Percentiles rank a stretch among this genome's conserved stretches.
These are phyloP conservation scores for Dactylis glomerata DNA, from an alignment of 176 grass and related monocot species.

Conservation along the genomic window DNA sequence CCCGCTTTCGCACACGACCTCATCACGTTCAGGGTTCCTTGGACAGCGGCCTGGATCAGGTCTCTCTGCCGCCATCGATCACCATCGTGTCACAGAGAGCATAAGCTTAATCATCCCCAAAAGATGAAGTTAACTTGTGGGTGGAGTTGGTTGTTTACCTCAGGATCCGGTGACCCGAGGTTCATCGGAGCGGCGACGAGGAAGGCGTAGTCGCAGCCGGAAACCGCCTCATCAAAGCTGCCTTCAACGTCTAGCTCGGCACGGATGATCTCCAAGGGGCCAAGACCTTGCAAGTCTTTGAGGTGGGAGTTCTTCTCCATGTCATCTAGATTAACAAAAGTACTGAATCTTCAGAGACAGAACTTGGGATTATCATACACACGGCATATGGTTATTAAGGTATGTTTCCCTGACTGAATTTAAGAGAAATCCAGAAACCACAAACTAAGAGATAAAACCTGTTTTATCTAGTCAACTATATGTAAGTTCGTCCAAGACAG, in stretches of 20 bases:
- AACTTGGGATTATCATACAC: neutral
- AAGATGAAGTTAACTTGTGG: neutral
- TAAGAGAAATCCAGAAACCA: no score
- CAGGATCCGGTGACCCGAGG: neutral
- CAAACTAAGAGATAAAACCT: no score
- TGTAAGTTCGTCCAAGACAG: no score
- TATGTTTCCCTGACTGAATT: neutral
- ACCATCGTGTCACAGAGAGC: neutral
- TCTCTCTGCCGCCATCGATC: constrained; percentile 25
- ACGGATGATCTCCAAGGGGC: neutral
- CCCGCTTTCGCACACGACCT: constrained; percentile 14
- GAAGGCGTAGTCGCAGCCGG: constrained; percentile 26
- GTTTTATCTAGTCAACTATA: no score
- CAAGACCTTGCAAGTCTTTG: neutral
- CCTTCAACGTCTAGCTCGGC: constrained; percentile 19
- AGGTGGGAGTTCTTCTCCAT: constrained; percentile 10
- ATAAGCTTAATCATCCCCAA: neutral
- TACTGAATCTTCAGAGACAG: neutral
- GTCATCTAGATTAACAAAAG: neutral
- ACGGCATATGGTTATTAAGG: neutral
- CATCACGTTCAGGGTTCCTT: constrained; percentile 29
- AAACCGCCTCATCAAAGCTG: constrained; percentile 22
- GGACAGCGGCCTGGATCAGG: constrained; percentile 8
- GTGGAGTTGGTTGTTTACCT: neutral
- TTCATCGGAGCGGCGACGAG: constrained; percentile 40